A percentile compares a stretch with the other conserved stretches of the same genome.
Evolutionary conservation across 2,329 filamentous ascomycete species (phyloP).

Genomic region (Alternaria triticina): DNA sequence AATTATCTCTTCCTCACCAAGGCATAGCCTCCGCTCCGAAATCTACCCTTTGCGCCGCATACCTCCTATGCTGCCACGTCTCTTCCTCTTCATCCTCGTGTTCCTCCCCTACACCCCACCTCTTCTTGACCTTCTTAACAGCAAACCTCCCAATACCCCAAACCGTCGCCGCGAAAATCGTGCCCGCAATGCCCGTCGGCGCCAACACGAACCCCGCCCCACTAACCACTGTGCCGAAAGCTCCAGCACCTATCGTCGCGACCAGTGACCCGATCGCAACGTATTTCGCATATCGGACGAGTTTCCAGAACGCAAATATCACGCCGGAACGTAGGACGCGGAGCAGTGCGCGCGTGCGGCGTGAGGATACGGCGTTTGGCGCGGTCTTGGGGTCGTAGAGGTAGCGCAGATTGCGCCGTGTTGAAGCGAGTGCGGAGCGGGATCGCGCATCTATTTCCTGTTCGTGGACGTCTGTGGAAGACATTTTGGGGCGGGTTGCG

Average conservation of each 20-base stretch:
- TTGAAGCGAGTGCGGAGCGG: constrained; percentile 32
- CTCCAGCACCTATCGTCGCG: constrained; percentile 48
- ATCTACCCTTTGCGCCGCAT: constrained; percentile 11
- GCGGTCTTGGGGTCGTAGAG: constrained; percentile 45
- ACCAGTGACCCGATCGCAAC: constrained; percentile 50
- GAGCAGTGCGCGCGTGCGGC: constrained; percentile 50
- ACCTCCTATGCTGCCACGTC: constrained; percentile 27
- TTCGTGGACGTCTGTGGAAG: constrained; percentile 5
- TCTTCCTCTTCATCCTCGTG: constrained; percentile 28
- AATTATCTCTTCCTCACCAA: constrained; percentile 21
- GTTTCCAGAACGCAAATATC: constrained; percentile 53
- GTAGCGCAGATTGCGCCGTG: constrained; percentile 45
- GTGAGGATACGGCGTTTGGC: constrained; percentile 34
- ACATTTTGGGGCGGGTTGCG: background rate
- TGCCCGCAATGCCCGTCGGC: constrained; percentile 50
- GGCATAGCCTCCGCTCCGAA: constrained; percentile 27
- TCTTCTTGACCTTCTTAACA: constrained; percentile 40
- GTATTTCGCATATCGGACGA: constrained; percentile 53
- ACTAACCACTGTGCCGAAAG: constrained; percentile 45
- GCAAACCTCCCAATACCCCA: constrained; percentile 51
- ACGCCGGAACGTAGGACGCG: constrained; percentile 47
- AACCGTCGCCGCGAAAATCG: constrained; percentile 44
- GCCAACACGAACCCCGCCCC: constrained; percentile 52
- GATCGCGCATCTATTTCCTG: constrained; percentile 29
- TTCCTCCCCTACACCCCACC: constrained; percentile 29